A percentile compares a stretch with the other conserved stretches of the same genome.
Evolutionary conservation across 2,329 filamentous ascomycete species (phyloP).

Genomic region (Lecanosticta acicola): DNA sequence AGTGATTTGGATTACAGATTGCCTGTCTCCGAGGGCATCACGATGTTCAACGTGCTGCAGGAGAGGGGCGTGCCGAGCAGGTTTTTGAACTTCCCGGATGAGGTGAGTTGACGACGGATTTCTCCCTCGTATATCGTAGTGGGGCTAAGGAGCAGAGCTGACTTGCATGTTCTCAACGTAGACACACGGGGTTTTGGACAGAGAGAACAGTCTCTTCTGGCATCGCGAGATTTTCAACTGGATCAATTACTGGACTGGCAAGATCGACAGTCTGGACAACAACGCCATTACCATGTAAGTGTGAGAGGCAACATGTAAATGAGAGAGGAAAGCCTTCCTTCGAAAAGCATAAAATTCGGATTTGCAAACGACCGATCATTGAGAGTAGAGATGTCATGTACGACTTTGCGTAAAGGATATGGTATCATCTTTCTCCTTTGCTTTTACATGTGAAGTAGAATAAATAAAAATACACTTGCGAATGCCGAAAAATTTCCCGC

Average conservation of each 20-base stretch:
- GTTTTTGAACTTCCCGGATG: slow-evolving; percentile 20
- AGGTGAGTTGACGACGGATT: slow-evolving; percentile 2
- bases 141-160: background rate
- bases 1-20: slow-evolving; percentile 22
- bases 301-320: no score
- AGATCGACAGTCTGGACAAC: slow-evolving; percentile 16
- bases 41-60: slow-evolving; percentile 24
- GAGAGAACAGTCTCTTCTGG: slow-evolving; percentile 23
- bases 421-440: no score
- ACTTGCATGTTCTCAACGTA: slow-evolving; percentile 16
- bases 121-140: background rate
- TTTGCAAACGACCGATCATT: no score
- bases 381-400: no score
- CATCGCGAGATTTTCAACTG: slow-evolving; percentile 22
- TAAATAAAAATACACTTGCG: no score
- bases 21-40: slow-evolving; percentile 20
- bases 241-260: slow-evolving; percentile 23
- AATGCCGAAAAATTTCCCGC: no score
- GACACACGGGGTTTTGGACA: slow-evolving; percentile 19
- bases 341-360: no score
- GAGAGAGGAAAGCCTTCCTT: no score
- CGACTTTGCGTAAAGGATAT: no score
- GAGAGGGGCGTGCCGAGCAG: slow-evolving; percentile 17
- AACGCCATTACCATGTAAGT: slow-evolving; percentile 14
- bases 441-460: no score